Evolutionary conservation across 2,329 filamentous ascomycete species (phyloP).

Genomic region (Trichoderma sp.): DNA sequence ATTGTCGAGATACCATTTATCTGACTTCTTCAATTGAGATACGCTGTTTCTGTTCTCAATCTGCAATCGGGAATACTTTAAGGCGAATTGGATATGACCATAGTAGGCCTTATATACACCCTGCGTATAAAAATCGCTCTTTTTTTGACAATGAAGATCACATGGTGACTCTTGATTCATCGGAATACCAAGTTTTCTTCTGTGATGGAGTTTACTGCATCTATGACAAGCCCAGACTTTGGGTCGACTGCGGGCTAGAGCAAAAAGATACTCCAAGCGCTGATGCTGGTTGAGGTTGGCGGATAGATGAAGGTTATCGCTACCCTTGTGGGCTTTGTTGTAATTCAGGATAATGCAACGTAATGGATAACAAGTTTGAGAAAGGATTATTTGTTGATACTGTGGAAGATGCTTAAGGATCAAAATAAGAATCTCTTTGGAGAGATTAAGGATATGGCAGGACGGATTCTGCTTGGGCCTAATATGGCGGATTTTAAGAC

Average conservation of each 20-base stretch:
- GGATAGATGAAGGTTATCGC: background rate
- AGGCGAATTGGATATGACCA: background rate
- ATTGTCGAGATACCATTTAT: background rate
- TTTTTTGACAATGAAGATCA: background rate
- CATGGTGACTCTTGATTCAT: background rate
- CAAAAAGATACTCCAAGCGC: background rate
- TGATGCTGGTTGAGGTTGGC: background rate
- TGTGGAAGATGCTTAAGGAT: background rate
- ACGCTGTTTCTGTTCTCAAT: background rate
- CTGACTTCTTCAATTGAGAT: background rate
- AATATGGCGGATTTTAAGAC: background rate
- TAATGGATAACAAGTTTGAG: background rate
- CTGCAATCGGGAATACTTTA: background rate
- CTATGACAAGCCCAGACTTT: background rate
- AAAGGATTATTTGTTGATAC: background rate
- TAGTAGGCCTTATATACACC: background rate
- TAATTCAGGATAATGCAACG: background rate
- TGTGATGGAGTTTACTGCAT: background rate
- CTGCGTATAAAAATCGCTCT: background rate
- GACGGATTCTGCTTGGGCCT: background rate
- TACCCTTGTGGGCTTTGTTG: background rate
- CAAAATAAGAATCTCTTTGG: background rate
- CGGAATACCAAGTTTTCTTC: background rate
- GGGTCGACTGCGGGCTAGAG: background rate
- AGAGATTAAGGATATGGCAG: background rate